A percentile compares a stretch with the other conserved stretches of the same genome.
Evolutionary conservation across 2,329 filamentous ascomycete genomes (phyloP).

Genomic region (Dactylellina cionopaga): DNA sequence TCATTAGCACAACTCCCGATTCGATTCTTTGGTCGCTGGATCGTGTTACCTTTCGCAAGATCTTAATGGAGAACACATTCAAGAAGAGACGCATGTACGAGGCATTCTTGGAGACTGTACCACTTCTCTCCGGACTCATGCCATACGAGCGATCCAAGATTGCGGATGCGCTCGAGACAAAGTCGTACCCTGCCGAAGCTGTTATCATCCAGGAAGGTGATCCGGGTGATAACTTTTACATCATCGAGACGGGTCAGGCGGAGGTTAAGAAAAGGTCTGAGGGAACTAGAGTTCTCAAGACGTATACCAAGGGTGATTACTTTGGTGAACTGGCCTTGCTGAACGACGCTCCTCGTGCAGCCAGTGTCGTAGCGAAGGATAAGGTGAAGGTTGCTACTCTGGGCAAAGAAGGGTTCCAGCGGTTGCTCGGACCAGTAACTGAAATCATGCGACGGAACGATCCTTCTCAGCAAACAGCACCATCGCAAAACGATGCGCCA

Average conservation of each 20-base stretch:
- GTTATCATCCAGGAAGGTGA: slow-evolving; percentile 92
- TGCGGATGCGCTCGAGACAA: slow-evolving; percentile 91
- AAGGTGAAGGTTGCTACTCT: slow-evolving; percentile 93
- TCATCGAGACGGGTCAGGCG: slow-evolving; percentile 86
- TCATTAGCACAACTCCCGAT: slow-evolving; percentile 79
- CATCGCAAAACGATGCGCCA: slow-evolving; percentile 60
- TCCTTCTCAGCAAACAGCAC: slow-evolving; percentile 60
- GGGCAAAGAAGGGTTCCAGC: slow-evolving; percentile 93
- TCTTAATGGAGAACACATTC: slow-evolving; percentile 98
- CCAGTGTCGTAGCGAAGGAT: slow-evolving; percentile 82
- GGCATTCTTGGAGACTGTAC: slow-evolving; percentile 92
- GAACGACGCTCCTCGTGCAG: slow-evolving; percentile 91
- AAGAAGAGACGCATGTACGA: slow-evolving; percentile 96
- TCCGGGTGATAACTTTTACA: slow-evolving; percentile 88
- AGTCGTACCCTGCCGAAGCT: slow-evolving; percentile 81
- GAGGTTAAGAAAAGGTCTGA: slow-evolving; percentile 83
- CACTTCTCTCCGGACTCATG: slow-evolving; percentile 82
- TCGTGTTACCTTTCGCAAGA: slow-evolving; percentile 94
- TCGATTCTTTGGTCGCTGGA: slow-evolving; percentile 94
- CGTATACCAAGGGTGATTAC: slow-evolving; percentile 91
- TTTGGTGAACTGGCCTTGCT: slow-evolving; percentile 95
- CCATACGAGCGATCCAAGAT: slow-evolving; percentile 97
- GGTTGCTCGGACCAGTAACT: slow-evolving; percentile 89
- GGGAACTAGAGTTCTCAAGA: slow-evolving; percentile 73
- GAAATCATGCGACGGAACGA: slow-evolving; percentile 88